Evolutionary conservation across 139 green algal genomes (phyloP).

Genomic region (Volvox reticuliferus): DNA sequence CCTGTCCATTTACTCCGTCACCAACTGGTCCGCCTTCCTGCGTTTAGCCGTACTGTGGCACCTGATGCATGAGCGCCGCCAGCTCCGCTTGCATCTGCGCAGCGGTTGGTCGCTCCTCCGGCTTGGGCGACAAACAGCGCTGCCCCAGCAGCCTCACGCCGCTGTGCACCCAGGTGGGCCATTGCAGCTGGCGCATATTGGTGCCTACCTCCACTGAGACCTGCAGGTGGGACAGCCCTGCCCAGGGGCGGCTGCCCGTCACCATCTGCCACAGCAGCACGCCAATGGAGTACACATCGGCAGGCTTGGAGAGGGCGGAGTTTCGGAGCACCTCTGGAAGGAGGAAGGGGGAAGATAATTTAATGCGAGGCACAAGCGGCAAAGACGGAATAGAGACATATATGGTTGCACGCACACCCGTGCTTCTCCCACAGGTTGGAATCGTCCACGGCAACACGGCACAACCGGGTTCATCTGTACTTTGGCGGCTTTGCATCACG

Average conservation of each 20-base stretch:
- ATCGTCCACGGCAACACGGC: too few species aligned
- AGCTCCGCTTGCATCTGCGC: conserved; percentile 22
- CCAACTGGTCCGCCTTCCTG: not conserved
- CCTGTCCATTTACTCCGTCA: not conserved
- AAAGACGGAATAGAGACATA: too few species aligned
- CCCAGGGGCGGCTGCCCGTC: conserved; percentile 66
- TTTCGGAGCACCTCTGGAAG: conserved; percentile 56
- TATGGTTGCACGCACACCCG: too few species aligned
- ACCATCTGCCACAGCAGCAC: conserved; percentile 75
- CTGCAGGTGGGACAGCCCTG: conserved; percentile 65
- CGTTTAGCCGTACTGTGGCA: conserved; percentile 32
- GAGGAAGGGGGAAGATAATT: not conserved
- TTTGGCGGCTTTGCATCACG: too few species aligned
- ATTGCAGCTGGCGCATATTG: conserved; percentile 15
- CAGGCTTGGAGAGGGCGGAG: conserved; percentile 51
- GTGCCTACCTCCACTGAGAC: conserved; percentile 38
- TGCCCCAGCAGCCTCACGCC: conserved; percentile 27
- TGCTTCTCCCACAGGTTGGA: too few species aligned
- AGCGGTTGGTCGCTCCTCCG: conserved; percentile 7
- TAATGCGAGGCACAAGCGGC: too few species aligned
- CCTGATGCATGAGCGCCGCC: not conserved
- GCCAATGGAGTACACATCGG: conserved; percentile 66
- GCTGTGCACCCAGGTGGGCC: conserved; percentile 17
- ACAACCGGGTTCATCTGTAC: too few species aligned
- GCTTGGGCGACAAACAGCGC: not conserved